phyloP scores from a whole-genome alignment of 2,329 filamentous ascomycete genomes.

The Xylaria sp. region DNA sequence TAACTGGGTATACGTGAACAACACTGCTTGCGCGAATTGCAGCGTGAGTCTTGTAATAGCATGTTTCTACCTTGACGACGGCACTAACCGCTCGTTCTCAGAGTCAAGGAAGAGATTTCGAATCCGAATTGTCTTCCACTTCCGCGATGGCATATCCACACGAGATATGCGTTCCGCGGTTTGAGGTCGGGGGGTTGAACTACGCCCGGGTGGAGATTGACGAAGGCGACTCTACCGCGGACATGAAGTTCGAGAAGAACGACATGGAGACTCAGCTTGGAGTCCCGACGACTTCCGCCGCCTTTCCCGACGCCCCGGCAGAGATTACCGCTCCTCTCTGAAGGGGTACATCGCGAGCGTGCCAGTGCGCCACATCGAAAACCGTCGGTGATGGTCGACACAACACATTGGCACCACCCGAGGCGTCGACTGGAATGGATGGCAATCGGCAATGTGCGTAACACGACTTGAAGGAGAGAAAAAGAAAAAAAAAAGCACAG shows the following conservation, averaged over 20 bases:
- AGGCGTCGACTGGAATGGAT: neutral
- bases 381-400: neutral
- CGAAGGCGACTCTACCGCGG: slow-evolving; percentile 38
- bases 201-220: slow-evolving; percentile 45
- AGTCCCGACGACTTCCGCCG: slow-evolving; percentile 25
- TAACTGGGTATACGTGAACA: slow-evolving; percentile 52
- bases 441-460: slow-evolving; percentile 7
- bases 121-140: slow-evolving; percentile 28
- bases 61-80: slow-evolving; percentile 3
- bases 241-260: slow-evolving; percentile 33
- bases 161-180: slow-evolving; percentile 43
- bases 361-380: neutral
- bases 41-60: slow-evolving; percentile 36
- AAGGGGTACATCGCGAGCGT: neutral
- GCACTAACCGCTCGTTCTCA: slow-evolving; percentile 25
- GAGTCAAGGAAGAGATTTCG: slow-evolving; percentile 47
- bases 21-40: slow-evolving; percentile 45
- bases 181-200: slow-evolving; percentile 41
- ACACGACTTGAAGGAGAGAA: neutral
- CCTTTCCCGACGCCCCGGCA: slow-evolving; percentile 23
- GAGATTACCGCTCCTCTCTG: slow-evolving; percentile 19
- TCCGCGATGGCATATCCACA: slow-evolving; percentile 31
- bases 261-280: slow-evolving; percentile 22
- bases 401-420: neutral
- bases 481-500: neutral